Percentiles rank a stretch among this genome's conserved stretches.
Evolutionary conservation across 345 rosid species (phyloP).

Genomic region (Eucalyptus erythrocorys): DNA sequence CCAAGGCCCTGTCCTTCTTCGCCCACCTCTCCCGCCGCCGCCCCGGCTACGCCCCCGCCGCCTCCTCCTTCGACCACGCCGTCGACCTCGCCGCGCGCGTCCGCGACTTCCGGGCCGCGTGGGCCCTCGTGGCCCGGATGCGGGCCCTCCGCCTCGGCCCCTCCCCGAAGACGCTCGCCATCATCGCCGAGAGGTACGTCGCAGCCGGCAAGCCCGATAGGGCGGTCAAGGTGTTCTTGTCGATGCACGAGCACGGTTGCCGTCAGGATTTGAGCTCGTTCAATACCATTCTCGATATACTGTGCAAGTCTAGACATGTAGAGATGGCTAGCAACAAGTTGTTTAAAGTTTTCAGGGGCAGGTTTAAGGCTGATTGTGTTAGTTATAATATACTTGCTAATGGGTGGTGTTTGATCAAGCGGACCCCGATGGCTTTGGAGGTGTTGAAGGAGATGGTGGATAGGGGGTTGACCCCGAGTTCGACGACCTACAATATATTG

Average conservation of each 20-base stretch:
- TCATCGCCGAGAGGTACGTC: slow-evolving; percentile 66
- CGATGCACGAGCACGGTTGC: slow-evolving; percentile 79
- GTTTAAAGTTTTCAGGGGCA: slow-evolving; percentile 44
- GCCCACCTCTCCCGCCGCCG: slow-evolving; percentile 27
- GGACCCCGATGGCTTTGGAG: no score
- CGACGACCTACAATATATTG: no score
- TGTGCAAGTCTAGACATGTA: slow-evolving; percentile 59
- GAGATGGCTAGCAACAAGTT: slow-evolving; percentile 62
- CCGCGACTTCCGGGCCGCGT: slow-evolving; percentile 32
- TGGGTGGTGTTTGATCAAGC: slow-evolving; percentile 89
- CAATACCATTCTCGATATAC: slow-evolving; percentile 70
- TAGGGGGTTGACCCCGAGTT: no score
- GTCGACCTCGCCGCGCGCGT: slow-evolving; percentile 76
- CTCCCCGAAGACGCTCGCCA: slow-evolving; percentile 54
- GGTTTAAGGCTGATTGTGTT: slow-evolving; percentile 58
- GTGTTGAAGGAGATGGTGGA: no score
- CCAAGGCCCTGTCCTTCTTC: slow-evolving; percentile 70
- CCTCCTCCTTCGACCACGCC: slow-evolving; percentile 78
- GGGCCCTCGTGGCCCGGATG: slow-evolving; percentile 55
- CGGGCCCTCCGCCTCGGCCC: slow-evolving; percentile 58
- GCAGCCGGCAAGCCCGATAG: slow-evolving; percentile 68
- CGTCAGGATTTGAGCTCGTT: slow-evolving; percentile 60
- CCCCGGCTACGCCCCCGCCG: slow-evolving; percentile 33
- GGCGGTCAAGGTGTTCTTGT: slow-evolving; percentile 58
- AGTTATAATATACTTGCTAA: slow-evolving; percentile 69